Percentiles rank a stretch among this genome's conserved stretches.
phyloP scores from a whole-genome alignment of 768 basidiomycete species.

The Hygrocybe punicea region DNA sequence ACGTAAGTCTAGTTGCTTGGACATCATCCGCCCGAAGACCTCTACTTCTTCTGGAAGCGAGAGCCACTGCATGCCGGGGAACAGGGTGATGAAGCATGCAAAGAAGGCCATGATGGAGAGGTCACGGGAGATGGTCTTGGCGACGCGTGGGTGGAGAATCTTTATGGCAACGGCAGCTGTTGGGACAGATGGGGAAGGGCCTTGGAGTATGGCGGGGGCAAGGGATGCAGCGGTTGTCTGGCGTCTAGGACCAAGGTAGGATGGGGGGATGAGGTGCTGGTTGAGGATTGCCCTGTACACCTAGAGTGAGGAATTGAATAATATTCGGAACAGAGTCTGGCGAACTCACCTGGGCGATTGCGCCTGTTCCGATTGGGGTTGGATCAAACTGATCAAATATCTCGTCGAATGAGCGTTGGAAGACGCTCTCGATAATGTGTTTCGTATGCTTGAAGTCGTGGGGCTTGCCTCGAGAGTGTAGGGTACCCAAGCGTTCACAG shows the following conservation, averaged over 20 bases:
- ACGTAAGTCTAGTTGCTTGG: conserved; percentile 85
- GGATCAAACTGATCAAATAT: conserved; percentile 90
- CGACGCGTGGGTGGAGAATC: conserved; percentile 85
- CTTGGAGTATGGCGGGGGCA: conserved; percentile 54
- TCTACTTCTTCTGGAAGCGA: conserved; percentile 92
- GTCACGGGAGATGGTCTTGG: conserved; percentile 81
- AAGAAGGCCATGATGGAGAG: conserved; percentile 95
- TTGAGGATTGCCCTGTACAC: conserved; percentile 88
- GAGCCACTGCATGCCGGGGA: conserved; percentile 96
- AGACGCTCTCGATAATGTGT: conserved; percentile 75
- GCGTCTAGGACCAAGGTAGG: conserved; percentile 76
- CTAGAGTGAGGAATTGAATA: conserved; percentile 32
- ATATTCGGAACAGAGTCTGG: neutral
- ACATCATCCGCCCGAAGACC: conserved; percentile 97
- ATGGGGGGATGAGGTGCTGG: conserved; percentile 78
- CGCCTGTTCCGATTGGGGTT: conserved; percentile 91
- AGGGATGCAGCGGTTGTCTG: conserved; percentile 47
- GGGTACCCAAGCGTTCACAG: conserved; percentile 76
- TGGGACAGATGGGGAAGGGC: conserved; percentile 70
- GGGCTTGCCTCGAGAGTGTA: conserved; percentile 84
- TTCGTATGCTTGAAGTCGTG: conserved; percentile 82
- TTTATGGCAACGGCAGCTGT: conserved; percentile 92
- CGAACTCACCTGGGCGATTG: conserved; percentile 80
- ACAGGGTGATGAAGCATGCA: conserved; percentile 65
- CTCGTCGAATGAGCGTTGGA: conserved; percentile 76